A percentile compares a stretch with the other conserved stretches of the same genome.
These are phyloP conservation scores for Phaffia tasmanica DNA, from an alignment of 768 basidiomycete species.

Conservation along the genomic window DNA sequence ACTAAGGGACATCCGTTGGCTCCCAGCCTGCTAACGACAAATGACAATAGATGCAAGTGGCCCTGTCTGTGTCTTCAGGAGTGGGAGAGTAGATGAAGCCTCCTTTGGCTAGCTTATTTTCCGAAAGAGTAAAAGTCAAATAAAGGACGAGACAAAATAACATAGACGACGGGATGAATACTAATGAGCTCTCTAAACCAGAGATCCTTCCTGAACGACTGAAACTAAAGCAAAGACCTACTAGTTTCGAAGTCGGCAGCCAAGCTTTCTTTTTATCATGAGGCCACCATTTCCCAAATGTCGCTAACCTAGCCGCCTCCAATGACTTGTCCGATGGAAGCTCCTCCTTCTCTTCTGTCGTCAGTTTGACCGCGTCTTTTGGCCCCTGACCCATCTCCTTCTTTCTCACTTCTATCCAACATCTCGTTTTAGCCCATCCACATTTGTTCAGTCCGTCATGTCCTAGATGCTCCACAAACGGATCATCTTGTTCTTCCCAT, in stretches of 20 bases:
- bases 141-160: neutral
- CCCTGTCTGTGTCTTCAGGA: conserved; percentile 58
- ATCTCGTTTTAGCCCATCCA: conserved; percentile 70
- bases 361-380: conserved; percentile 27
- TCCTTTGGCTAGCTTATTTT: conserved; percentile 65
- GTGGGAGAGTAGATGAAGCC: conserved; percentile 76
- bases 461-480: conserved; percentile 63
- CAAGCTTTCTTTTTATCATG: conserved; percentile 35
- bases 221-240: conserved; percentile 20
- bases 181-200: neutral
- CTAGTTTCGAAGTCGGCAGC: conserved; percentile 33
- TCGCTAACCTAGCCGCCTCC: conserved; percentile 28
- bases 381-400: conserved; percentile 44
- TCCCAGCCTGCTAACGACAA: conserved; percentile 78
- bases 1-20: conserved; percentile 75
- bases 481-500: conserved; percentile 79
- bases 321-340: conserved; percentile 31
- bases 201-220: too few relatives aligned
- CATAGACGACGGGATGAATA: neutral
- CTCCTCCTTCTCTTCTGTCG: conserved; percentile 4
- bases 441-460: conserved; percentile 54
- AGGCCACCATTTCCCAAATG: conserved; percentile 36
- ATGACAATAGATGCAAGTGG: conserved; percentile 74
- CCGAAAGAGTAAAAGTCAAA: conserved; percentile 2
- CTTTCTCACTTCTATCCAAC: conserved; percentile 46